Conservation (phyloP, 768 basidiomycete species). For the Kwoniella dendrophila region DNA sequence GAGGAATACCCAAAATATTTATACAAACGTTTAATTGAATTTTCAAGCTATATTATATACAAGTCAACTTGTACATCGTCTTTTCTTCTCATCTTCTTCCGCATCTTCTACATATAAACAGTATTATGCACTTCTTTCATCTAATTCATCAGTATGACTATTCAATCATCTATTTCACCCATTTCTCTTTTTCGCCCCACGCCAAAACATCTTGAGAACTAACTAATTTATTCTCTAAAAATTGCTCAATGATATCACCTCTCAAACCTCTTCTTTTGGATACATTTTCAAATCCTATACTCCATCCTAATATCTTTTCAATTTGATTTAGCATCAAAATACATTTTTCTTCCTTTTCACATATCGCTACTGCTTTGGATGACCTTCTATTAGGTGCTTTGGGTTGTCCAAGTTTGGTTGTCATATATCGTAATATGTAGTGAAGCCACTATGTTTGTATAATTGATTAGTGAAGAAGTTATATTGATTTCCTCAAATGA, state of each 20-base stretch:
- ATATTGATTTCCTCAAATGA: neutral
- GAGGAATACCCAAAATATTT: too few species aligned
- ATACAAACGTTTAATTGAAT: too few species aligned
- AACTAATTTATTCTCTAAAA: neutral
- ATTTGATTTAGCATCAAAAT: neutral
- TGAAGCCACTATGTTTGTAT: conserved; percentile 75
- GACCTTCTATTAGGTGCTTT: conserved; percentile 5
- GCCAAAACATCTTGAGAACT: neutral
- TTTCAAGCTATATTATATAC: too few species aligned
- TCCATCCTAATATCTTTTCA: conserved; percentile 9
- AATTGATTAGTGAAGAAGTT: neutral
- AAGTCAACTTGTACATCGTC: too few species aligned
- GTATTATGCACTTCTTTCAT: too few species aligned
- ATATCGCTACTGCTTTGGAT: conserved; percentile 12
- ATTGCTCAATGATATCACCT: conserved; percentile 1
- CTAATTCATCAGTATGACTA: too few species aligned
- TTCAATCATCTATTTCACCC: too few species aligned
- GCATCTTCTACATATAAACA: neutral
- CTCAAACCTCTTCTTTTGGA: conserved; percentile 7
- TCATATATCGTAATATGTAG: conserved; percentile 73
- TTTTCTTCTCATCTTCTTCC: neutral
- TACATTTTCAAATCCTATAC: conserved; percentile 5
- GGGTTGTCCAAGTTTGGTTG: conserved; percentile 10
- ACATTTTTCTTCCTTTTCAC: conserved; percentile 11
- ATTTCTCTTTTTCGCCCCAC: conserved; percentile 6